Conservation (phyloP, 129 eudicot genomes). For the Arctium minus region DNA sequence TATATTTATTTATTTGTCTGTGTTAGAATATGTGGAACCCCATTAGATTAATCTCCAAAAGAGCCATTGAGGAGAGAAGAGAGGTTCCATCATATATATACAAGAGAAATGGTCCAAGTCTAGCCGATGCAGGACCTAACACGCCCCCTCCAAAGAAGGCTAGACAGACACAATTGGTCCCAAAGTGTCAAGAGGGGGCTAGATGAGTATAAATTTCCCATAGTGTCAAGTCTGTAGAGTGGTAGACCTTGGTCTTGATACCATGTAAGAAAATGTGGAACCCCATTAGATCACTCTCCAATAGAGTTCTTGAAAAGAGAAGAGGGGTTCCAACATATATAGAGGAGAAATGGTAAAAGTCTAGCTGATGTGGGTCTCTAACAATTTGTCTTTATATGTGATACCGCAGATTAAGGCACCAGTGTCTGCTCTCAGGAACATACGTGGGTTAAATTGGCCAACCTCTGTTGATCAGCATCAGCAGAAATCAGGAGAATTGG, state of each 20-base stretch:
- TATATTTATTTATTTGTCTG: neutral
- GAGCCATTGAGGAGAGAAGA: neutral
- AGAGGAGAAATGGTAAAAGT: neutral
- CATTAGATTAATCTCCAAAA: neutral
- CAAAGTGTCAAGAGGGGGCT: neutral
- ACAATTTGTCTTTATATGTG: neutral
- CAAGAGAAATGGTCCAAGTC: too few relatives aligned
- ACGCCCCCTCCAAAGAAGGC: neutral
- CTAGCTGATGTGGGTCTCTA: neutral
- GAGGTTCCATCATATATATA: too few relatives aligned
- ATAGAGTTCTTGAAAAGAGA: neutral
- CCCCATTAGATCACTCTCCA: neutral
- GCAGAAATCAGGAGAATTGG: conserved; percentile 74
- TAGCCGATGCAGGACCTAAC: neutral
- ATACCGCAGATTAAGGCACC: conserved; percentile 84
- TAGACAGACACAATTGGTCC: neutral
- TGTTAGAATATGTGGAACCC: neutral
- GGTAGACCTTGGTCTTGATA: neutral
- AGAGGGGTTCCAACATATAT: neutral
- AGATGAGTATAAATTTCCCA: too few relatives aligned
- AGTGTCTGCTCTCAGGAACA: conserved; percentile 72
- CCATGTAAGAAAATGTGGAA: neutral
- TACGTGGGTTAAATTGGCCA: conserved; percentile 76
- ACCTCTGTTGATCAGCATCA: conserved; percentile 66
- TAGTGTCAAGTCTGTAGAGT: too few relatives aligned